A percentile compares a stretch with the other conserved stretches of the same genome.
Conservation (phyloP, 2,329 filamentous ascomycete species). For the Ascochyta rabiei region DNA sequence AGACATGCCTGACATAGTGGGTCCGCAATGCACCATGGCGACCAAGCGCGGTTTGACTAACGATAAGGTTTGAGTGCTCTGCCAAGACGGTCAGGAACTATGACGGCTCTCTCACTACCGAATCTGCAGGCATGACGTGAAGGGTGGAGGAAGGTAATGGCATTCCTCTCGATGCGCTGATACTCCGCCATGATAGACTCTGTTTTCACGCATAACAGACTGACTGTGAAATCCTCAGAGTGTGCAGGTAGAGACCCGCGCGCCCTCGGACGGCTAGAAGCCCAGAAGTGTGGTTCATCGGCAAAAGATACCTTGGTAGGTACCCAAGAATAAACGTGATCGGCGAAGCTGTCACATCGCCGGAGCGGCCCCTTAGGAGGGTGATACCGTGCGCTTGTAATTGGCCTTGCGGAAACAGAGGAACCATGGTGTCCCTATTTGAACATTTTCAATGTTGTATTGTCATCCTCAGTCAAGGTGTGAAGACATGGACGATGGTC, state of each 20-base stretch:
- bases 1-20: constrained; percentile 9
- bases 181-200: neutral
- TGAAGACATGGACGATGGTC: neutral
- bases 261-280: constrained; percentile 5
- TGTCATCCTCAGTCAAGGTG: neutral
- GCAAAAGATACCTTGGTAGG: constrained; percentile 6
- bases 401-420: neutral
- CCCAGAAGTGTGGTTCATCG: constrained; percentile 8
- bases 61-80: constrained; percentile 9
- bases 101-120: neutral
- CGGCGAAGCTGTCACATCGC: constrained; percentile 9
- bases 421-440: neutral
- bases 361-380: neutral
- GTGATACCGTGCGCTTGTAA: neutral
- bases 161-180: neutral
- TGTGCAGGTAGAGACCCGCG: neutral
- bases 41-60: constrained; percentile 7
- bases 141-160: neutral
- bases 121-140: neutral
- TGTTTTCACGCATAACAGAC: neutral
- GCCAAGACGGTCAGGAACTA: neutral
- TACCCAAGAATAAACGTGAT: neutral
- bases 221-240: neutral
- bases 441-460: neutral
- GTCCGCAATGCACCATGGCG: neutral